phyloP scores from a whole-genome alignment of 805 yeast species.

The Wickerhamiella sergipiensis region DNA sequence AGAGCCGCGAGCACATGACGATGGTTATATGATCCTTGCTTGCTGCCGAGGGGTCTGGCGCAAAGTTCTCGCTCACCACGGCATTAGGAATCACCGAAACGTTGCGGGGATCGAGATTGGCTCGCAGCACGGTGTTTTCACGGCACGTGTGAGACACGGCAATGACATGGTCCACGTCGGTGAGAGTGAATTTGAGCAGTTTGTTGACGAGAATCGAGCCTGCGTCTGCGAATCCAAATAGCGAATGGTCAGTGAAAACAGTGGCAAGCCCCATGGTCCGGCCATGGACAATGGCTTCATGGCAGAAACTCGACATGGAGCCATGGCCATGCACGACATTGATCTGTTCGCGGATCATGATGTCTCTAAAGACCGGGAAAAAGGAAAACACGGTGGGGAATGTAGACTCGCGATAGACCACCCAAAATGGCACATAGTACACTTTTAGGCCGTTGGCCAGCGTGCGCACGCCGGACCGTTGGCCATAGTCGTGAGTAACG shows the following conservation, averaged over 20 bases:
- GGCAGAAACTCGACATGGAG: constrained; percentile 71
- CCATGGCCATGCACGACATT: constrained; percentile 95
- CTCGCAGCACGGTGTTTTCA: constrained; percentile 85
- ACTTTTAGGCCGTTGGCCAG: constrained; percentile 86
- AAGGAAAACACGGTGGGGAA: constrained; percentile 82
- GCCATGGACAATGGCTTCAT: constrained; percentile 85
- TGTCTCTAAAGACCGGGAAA: constrained; percentile 74
- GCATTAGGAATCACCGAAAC: constrained; percentile 96
- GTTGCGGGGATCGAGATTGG: constrained; percentile 58
- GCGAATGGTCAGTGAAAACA: constrained; percentile 88
- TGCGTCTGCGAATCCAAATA: constrained; percentile 85
- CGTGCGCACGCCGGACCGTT: constrained; percentile 67
- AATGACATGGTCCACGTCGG: constrained; percentile 84
- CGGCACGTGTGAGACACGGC: constrained; percentile 95
- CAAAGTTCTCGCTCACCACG: constrained; percentile 72
- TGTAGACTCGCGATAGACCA: constrained; percentile 70
- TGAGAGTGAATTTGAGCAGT: constrained; percentile 63
- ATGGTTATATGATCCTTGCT: constrained; percentile 41
- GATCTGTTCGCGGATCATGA: constrained; percentile 70
- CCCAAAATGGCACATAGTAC: constrained; percentile 73
- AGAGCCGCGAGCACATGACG: constrained; percentile 80
- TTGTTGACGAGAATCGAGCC: constrained; percentile 79
- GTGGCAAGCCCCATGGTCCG: constrained; percentile 85
- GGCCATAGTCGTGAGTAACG: constrained; percentile 78
- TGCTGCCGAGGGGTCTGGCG: constrained; percentile 15